A percentile compares a stretch with the other conserved stretches of the same genome.
Conservation (phyloP, 176 grass and related monocot species). For the Tuctoria greenei region DNA sequence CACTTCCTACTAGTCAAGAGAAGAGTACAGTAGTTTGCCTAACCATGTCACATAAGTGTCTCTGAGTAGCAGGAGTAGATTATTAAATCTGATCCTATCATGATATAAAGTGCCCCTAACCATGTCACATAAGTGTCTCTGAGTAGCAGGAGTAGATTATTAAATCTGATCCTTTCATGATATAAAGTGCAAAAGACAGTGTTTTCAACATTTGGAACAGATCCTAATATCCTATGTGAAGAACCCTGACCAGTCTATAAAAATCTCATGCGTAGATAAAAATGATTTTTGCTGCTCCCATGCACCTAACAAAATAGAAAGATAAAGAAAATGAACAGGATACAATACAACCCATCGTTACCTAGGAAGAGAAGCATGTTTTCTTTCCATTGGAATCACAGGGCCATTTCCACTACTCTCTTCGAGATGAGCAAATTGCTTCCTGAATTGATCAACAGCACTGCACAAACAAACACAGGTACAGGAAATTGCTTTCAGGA, state of each 20-base stretch:
- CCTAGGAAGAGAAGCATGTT: slow-evolving; percentile 95
- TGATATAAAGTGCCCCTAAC: too few relatives aligned
- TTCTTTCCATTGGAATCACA: slow-evolving; percentile 75
- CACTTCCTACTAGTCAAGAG: background rate
- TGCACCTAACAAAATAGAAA: slow-evolving; percentile 5
- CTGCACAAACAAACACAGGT: slow-evolving; percentile 47
- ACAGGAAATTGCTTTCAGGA: slow-evolving; percentile 7
- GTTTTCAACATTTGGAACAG: slow-evolving; percentile 10
- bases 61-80: background rate
- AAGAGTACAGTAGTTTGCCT: background rate
- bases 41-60: background rate
- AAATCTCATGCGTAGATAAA: background rate
- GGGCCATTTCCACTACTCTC: slow-evolving; percentile 72
- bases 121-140: background rate
- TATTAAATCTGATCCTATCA: too few relatives aligned
- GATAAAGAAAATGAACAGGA: slow-evolving; percentile 21
- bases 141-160: background rate
- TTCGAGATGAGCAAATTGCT: slow-evolving; percentile 94
- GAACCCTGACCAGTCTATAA: background rate
- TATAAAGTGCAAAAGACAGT: background rate
- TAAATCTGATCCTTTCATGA: slow-evolving; percentile 4
- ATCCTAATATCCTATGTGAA: background rate
- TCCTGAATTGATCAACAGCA: slow-evolving; percentile 91
- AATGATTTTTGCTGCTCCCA: slow-evolving; percentile 6
- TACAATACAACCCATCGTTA: slow-evolving; percentile 38